Conservation (phyloP, 768 basidiomycete genomes). For the Hygrophorus russula region DNA sequence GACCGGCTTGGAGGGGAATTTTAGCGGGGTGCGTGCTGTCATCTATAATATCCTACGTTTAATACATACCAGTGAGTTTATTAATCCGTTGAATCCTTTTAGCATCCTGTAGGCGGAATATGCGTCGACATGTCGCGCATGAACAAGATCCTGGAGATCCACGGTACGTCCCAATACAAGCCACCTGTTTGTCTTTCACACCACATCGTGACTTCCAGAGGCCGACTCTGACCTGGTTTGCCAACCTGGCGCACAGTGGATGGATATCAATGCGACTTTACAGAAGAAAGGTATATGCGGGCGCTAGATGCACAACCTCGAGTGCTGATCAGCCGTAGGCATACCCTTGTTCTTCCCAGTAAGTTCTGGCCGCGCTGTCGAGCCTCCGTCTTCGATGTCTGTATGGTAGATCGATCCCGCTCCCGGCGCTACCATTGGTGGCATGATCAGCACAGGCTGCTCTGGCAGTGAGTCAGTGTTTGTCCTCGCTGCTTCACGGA, state of each 20-base stretch:
- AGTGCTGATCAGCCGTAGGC: no score
- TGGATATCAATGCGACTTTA: constrained; percentile 62
- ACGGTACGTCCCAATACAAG: constrained; percentile 33
- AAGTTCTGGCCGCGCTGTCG: constrained; percentile 12
- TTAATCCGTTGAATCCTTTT: background rate
- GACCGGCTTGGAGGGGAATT: constrained; percentile 75
- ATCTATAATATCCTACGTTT: background rate
- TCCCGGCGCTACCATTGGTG: constrained; percentile 72
- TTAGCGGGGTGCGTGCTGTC: constrained; percentile 37
- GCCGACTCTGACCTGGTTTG: constrained; percentile 65
- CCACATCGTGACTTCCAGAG: constrained; percentile 24
- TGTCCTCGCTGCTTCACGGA: constrained; percentile 2
- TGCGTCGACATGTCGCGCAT: constrained; percentile 73
- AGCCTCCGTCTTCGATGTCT: background rate
- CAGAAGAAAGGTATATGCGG: constrained; percentile 35
- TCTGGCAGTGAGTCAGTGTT: constrained; percentile 55
- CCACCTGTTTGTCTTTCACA: background rate
- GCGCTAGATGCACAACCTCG: no score
- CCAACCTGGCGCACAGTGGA: constrained; percentile 71
- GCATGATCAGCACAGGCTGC: constrained; percentile 84
- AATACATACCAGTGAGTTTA: background rate
- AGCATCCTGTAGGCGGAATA: constrained; percentile 49
- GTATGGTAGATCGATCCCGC: constrained; percentile 55
- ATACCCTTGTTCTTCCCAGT: constrained; percentile 86
- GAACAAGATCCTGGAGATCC: constrained; percentile 67